These are phyloP conservation scores for Suhomyces ambrosiae DNA, from an alignment of 1,139 yeast genomes.

Conservation along the genomic window DNA sequence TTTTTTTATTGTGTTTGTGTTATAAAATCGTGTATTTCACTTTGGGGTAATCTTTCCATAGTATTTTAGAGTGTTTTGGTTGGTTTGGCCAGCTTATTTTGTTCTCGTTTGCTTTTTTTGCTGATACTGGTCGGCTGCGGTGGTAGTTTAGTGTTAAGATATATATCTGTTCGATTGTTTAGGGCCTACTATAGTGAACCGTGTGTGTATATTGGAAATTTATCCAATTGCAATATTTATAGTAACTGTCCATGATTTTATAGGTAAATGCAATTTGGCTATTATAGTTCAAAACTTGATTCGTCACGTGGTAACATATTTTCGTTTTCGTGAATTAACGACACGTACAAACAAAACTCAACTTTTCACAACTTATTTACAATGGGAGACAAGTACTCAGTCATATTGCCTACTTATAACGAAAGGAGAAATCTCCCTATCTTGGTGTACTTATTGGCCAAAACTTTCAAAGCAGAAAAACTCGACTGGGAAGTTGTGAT, in stretches of 20 bases:
- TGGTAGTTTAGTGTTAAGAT: not conserved
- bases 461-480: slow-evolving; percentile 62
- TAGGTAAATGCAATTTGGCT: too few species aligned
- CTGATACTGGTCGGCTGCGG: slow-evolving; percentile 1
- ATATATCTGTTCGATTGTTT: not conserved
- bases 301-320: too few species aligned
- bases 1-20: slow-evolving; percentile 4
- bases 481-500: slow-evolving; percentile 78
- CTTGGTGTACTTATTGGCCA: slow-evolving; percentile 68
- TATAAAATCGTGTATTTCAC: slow-evolving; percentile 4
- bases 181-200: not conserved
- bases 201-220: not conserved
- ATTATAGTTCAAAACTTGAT: too few species aligned
- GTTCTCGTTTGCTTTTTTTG: slow-evolving; percentile 1
- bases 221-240: too few species aligned
- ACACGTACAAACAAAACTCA: slow-evolving; percentile 10
- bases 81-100: slow-evolving; percentile 3
- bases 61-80: slow-evolving; percentile 3
- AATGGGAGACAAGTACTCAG: slow-evolving; percentile 61
- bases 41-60: slow-evolving; percentile 3
- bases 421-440: slow-evolving; percentile 74
- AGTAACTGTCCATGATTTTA: too few species aligned
- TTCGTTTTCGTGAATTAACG: slow-evolving; percentile 2
- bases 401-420: slow-evolving; percentile 78
- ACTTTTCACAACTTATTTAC: slow-evolving; percentile 5